Conservation (phyloP, 2,329 filamentous ascomycete species). For the Nannizzia gypsea region DNA sequence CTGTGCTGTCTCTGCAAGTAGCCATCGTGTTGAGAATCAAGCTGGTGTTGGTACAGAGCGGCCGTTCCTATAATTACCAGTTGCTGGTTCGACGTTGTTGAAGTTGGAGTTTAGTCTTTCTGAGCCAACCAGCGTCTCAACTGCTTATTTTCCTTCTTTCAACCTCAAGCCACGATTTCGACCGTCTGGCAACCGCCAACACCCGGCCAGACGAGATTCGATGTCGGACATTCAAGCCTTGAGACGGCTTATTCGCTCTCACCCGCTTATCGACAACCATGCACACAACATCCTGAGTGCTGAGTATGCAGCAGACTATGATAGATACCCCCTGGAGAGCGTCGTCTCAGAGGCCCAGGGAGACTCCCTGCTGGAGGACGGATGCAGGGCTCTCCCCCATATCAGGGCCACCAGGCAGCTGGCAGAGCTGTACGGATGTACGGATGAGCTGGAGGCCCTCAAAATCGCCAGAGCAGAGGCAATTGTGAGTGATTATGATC, state of each 20-base stretch:
- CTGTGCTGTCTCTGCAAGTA: not conserved
- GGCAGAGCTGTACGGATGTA: slow-evolving; percentile 50
- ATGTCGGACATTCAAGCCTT: slow-evolving; percentile 18
- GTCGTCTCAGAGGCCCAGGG: slow-evolving; percentile 64
- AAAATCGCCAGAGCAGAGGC: slow-evolving; percentile 38
- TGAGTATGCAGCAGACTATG: slow-evolving; percentile 24
- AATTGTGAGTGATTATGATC: slow-evolving; percentile 41
- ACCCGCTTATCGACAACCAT: slow-evolving; percentile 39
- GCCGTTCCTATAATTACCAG: not conserved
- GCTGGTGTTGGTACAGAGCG: not conserved
- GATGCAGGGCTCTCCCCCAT: slow-evolving; percentile 53
- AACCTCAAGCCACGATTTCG: no score
- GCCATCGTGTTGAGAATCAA: not conserved
- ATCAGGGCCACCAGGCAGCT: slow-evolving; percentile 59
- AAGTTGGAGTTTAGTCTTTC: not conserved
- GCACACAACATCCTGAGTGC: slow-evolving; percentile 34
- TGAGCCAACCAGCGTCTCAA: not conserved
- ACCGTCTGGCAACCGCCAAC: not conserved
- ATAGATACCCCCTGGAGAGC: slow-evolving; percentile 42
- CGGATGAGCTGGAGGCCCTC: slow-evolving; percentile 50
- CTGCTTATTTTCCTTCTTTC: no score
- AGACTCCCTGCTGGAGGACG: slow-evolving; percentile 48
- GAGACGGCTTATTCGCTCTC: slow-evolving; percentile 26
- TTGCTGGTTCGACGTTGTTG: not conserved
- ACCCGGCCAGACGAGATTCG: not conserved